Conservation (phyloP, 2,329 filamentous ascomycete species). For the Alternaria postmessia region DNA sequence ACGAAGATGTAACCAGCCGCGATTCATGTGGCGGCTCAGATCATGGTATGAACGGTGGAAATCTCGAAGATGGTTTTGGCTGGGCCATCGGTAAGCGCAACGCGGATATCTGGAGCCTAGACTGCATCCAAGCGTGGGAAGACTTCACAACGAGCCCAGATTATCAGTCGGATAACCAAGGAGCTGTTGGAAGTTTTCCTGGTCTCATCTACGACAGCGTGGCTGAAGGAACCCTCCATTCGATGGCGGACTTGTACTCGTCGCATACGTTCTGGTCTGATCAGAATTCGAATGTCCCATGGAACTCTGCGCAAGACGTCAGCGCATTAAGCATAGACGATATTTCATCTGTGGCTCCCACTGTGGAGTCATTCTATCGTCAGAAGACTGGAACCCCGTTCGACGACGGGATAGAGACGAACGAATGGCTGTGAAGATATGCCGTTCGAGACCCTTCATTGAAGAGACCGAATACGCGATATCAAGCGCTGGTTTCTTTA, state of each 20-base stretch:
- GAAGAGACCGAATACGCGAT: fast-evolving
- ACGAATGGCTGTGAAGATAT: not conserved
- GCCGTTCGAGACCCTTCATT: not conserved
- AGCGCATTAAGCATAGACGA: not conserved
- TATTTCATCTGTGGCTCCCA: not conserved
- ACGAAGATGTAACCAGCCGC: not conserved
- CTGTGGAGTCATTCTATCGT: not conserved
- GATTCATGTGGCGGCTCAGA: not conserved
- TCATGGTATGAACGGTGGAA: too few relatives aligned
- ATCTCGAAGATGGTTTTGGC: not conserved
- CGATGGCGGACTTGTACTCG: not conserved
- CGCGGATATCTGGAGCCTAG: not conserved
- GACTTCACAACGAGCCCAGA: not conserved
- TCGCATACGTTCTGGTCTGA: not conserved
- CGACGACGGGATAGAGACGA: not conserved
- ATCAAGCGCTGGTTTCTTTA: not conserved
- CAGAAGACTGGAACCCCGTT: not conserved
- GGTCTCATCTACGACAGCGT: not conserved
- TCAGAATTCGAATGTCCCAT: not conserved
- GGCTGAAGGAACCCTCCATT: not conserved
- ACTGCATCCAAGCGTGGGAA: not conserved
- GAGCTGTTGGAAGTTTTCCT: not conserved
- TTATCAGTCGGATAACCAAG: not conserved
- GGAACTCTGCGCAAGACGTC: not conserved
- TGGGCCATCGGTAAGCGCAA: not conserved